A percentile compares a stretch with the other conserved stretches of the same genome.
Evolutionary conservation across 73 alveolate genomes (phyloP).

Genomic region (Paramecium pentaurelia): DNA sequence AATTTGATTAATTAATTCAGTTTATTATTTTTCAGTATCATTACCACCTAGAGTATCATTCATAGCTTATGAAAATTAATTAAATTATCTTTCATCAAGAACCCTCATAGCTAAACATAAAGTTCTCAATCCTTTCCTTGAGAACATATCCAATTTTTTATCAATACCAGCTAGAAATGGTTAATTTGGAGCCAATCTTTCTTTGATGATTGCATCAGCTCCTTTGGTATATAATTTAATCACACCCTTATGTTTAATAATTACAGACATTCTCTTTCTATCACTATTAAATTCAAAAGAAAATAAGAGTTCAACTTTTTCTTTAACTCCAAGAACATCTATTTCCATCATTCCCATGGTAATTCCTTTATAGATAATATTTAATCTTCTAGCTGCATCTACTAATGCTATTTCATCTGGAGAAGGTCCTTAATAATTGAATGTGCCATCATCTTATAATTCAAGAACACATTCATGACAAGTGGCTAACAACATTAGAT

Average conservation of each 20-base stretch:
- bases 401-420: constrained; percentile 69
- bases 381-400: constrained; percentile 63
- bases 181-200: constrained; percentile 42
- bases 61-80: constrained; percentile 44
- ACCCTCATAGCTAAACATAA: constrained; percentile 81
- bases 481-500: constrained; percentile 35
- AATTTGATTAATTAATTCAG: constrained; percentile 66
- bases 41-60: constrained; percentile 49
- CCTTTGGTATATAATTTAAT: constrained; percentile 69
- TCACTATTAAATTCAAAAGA: constrained; percentile 89
- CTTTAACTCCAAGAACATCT: constrained; percentile 41
- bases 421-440: constrained; percentile 70
- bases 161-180: constrained; percentile 73
- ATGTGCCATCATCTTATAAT: constrained; percentile 48
- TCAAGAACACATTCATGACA: constrained; percentile 70
- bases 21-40: constrained; percentile 32
- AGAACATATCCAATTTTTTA: constrained; percentile 79
- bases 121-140: constrained; percentile 86
- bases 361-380: constrained; percentile 20
- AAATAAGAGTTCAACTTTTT: constrained; percentile 62
- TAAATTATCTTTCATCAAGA: constrained; percentile 69
- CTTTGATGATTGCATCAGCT: constrained; percentile 75
- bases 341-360: constrained; percentile 9
- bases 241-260: constrained; percentile 61
- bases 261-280: constrained; percentile 95